A percentile compares a stretch with the other conserved stretches of the same genome.
phyloP scores from a whole-genome alignment of 108 stramenopile genomes.

The Fragilaria radians region DNA sequence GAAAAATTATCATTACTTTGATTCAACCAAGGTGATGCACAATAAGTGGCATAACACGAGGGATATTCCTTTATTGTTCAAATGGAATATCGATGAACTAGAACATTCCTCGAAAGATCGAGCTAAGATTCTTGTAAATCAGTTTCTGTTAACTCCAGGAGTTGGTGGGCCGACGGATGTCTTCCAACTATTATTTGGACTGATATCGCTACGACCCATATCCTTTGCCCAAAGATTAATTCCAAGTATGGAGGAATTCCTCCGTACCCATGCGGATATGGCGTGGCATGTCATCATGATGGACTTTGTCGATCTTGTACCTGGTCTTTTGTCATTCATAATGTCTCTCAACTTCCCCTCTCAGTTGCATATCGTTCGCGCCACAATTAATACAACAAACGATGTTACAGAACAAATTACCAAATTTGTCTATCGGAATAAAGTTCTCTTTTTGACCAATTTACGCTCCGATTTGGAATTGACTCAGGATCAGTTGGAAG shows the following conservation, averaged over 20 bases:
- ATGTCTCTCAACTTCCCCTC: constrained; percentile 39
- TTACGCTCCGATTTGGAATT: constrained; percentile 18
- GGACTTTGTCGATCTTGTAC: constrained; percentile 39
- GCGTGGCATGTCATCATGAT: constrained; percentile 38
- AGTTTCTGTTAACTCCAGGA: constrained; percentile 43
- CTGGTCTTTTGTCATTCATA: constrained; percentile 31
- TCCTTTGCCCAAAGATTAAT: constrained; percentile 16
- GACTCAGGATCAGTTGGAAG: constrained; percentile 10
- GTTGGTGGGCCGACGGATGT: constrained; percentile 29
- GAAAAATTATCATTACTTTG: constrained; percentile 28
- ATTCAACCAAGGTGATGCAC: constrained; percentile 21
- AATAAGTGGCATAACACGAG: constrained; percentile 46
- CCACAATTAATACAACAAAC: constrained; percentile 32
- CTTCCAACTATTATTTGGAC: constrained; percentile 22
- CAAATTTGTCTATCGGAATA: constrained; percentile 28
- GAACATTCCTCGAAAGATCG: constrained; percentile 9
- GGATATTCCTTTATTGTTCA: constrained; percentile 23
- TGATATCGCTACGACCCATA: constrained; percentile 29
- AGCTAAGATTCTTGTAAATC: constrained; percentile 10
- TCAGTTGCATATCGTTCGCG: constrained; percentile 26
- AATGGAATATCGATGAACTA: constrained; percentile 37
- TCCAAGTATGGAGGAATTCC: constrained; percentile 36
- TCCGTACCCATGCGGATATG: constrained; percentile 31
- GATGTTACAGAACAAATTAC: constrained; percentile 29
- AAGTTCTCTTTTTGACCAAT: constrained; percentile 32